Evolutionary conservation across 495 filamentous ascomycete species (phyloP), one percentile per base, ranked within the genome.

Genomic region (Neurospora sp.): DNA sequence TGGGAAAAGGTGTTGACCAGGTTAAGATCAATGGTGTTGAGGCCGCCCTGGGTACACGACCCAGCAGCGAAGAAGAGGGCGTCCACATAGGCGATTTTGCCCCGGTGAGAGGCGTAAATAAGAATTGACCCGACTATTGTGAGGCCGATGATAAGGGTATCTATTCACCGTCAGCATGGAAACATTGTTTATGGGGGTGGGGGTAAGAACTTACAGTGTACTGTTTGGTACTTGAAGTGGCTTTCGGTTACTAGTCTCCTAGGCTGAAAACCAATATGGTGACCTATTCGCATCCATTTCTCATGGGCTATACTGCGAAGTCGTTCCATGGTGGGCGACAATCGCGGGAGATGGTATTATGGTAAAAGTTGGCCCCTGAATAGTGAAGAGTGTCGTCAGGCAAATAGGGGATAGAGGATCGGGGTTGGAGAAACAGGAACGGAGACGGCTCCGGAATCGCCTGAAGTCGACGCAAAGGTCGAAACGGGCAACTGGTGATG

Each of bases 11-110:
- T 89, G 71, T 86, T 85, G 3, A 97, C 80, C 7, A 82, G 69
- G 78, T 97, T 97, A 41, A 94, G 70, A 77, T 98, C 89, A 61
- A 97, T 82, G 75, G 94, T 91, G 81, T 99, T 99, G 73, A 99
- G 83, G 0, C 96, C 96, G 69, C 93, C 95, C 80, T 99, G 96
- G 1, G 94, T 98, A 71, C 92, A 89, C 42, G 91, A 86, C 16
- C 96, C 94, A 73, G 85, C 87, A 14, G 91, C 86, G 73, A 97
- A 91, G 84, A 97, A 93, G 20, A 99, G 87, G 16, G 94, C 92
- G 86, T 99, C 94, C 73, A 94, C 93, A 76, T 96, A 99, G 8
- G 81, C 73, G 48, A 99, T 78, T 8, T 87, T 77, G 18, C 85
- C 86, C 16, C 79, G 48, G 73, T 81, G 82, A 20, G 80, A 72